Base-by-base conservation (phyloP, 2,329 filamentous ascomycete genomes). In the Alternaria burnsii region DNA sequence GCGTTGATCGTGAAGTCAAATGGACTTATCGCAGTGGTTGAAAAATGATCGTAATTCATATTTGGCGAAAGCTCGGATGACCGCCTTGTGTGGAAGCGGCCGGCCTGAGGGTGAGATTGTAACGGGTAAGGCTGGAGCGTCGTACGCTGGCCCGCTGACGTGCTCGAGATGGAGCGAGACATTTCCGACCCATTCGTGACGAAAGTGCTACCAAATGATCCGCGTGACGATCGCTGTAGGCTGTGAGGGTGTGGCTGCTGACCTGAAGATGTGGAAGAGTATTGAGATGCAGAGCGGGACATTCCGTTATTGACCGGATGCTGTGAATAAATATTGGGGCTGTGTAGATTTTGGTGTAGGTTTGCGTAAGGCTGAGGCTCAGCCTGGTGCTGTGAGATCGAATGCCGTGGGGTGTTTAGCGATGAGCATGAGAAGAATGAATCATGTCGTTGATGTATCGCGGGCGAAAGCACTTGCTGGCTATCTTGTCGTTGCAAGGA, bases 321-420 rank as follows among this genome's bases (percentile, higher is more conserved):
- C 12, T 51, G 40, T 18, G 55, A 12, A 28, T 55, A 51, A 46
- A 22, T 20, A 5, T 20, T 60, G 36, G 46, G 36, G 44, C 28
- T 52, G 22, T 48, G 59, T 30, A 44, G 55, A 44, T 58, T 44
- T 8, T 11, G 8, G 12, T 55, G 57, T 34, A 44, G 16, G n/a
- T 30, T 48, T n/a, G 52, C 41, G 55, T 44, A 62, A 71, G 69
- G 64, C 63, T 72, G 69, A 55, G 47, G 14, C 48, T 61, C 60
- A 64, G 66, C 61, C 63, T 67, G 60, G 26, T 65, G 55, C 46
- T 62, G 61, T 14, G 55, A 51, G 30, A 28, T 16, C 10, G 47
- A 47, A 10, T 20, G 34, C 1, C n/a, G 48, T 32, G 18, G 44
- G n/a, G 42, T 42, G 22, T 36, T 46, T 43, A 59, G 53, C 12